phyloP scores from a whole-genome alignment of 192 early-diverging fungal genomes.

The Podila horticola region DNA sequence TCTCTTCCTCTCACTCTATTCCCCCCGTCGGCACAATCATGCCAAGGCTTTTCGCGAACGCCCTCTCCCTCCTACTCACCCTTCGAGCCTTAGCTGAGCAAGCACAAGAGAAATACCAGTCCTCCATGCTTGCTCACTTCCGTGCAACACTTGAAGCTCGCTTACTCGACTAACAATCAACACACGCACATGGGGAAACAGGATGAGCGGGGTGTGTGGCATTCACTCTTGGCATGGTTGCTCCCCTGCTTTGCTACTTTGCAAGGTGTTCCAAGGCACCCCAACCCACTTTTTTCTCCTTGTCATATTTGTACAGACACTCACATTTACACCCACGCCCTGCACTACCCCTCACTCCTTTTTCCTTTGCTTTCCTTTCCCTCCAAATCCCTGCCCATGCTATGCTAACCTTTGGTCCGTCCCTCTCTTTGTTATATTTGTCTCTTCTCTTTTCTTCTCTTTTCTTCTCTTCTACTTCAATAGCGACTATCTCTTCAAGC shows the following conservation, averaged over 20 bases:
- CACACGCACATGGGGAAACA: neutral
- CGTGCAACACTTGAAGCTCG: too few species aligned
- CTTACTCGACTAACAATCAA: neutral
- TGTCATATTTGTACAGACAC: neutral
- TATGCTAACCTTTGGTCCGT: conserved; percentile 10
- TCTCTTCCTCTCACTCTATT: too few species aligned
- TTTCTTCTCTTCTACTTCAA: neutral
- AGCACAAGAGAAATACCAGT: too few species aligned
- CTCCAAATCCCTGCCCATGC: too few species aligned
- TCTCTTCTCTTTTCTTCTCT: neutral
- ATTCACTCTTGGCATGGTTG: neutral
- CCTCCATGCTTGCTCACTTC: too few species aligned
- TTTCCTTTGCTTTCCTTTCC: neutral
- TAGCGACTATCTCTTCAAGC: conserved; percentile 99
- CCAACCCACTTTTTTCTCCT: neutral
- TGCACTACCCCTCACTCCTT: neutral
- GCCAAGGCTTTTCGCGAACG: too few species aligned
- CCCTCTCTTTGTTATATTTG: neutral
- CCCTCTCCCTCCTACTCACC: neutral
- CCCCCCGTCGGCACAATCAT: too few species aligned
- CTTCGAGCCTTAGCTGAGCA: neutral
- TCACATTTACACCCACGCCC: neutral
- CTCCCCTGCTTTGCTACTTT: too few species aligned
- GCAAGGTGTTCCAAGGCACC: neutral
- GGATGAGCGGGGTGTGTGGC: neutral